phyloP scores from a whole-genome alignment of 2,329 filamentous ascomycete species.

The Rugonectria rugulosa region DNA sequence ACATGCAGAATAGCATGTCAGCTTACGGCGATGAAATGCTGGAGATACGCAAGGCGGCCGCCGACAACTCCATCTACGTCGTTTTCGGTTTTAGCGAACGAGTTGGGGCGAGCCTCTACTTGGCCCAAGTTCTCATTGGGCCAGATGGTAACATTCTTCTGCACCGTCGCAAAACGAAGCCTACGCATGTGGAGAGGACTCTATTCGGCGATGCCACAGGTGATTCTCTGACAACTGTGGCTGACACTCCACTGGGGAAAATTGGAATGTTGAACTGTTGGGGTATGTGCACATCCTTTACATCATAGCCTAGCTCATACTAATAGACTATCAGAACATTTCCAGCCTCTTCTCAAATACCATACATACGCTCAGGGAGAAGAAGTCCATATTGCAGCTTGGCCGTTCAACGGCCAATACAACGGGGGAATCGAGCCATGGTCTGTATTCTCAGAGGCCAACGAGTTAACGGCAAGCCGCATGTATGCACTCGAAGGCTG shows the following conservation, averaged over 20 bases:
- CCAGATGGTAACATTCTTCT: conserved; percentile 14
- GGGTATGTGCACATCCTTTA: neutral
- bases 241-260: neutral
- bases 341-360: neutral
- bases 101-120: neutral
- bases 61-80: neutral
- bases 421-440: neutral
- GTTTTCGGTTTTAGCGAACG: conserved; percentile 9
- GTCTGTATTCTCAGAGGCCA: neutral
- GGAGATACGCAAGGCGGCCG: neutral
- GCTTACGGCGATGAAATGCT: neutral
- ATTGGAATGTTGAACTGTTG: neutral
- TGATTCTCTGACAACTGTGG: neutral
- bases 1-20: neutral
- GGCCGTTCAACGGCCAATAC: neutral
- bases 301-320: neutral
- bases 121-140: conserved; percentile 5
- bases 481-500: conserved; percentile 1
- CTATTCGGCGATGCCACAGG: neutral
- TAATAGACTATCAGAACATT: neutral
- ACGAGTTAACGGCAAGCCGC: neutral
- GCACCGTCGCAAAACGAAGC: neutral
- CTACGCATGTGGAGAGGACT: neutral
- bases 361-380: neutral
- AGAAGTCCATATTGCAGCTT: neutral